Base-by-base conservation (phyloP, 2,329 filamentous ascomycete genomes). In the Alternaria sp. region DNA sequence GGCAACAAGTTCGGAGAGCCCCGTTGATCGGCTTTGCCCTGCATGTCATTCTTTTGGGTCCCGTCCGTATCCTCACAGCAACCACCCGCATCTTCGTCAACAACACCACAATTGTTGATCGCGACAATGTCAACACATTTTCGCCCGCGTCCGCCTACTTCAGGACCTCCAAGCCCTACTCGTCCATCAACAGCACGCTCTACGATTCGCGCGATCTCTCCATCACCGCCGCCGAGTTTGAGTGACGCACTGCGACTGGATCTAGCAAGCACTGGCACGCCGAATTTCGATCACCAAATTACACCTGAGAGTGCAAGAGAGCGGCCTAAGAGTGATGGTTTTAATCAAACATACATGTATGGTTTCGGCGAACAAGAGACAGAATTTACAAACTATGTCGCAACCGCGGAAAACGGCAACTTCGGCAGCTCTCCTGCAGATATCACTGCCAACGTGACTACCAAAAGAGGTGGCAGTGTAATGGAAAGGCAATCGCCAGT, bases 161-260 rank as follows among this genome's bases (percentile, higher is more conserved):
- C 56, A 38, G 56, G 50, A 3, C 64, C 55, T 57, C 66, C 57
- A 12, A 64, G 58, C 2, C 71, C 71, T 4, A 46, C 53, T 1
- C 66, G 67, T 20, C 71, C 72, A 12, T 52, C 62, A 28, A 73
- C 66, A 20, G 60, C 66, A 25, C 62, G 62, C 55, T 74, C 68
- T 0, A 76, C 73, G 3, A 74, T 76, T 45, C 71, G 73, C 25
- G 65, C 66, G 30, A 70, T 76, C 28, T 65, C 70, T 9, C 72
- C 73, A 9, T 75, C 72, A 12, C 73, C 72, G 12, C 60, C 66
- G 9, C 61, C 65, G 3, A 69, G 64, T 16, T 27, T 54, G 50
- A 52, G 27, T 34, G 64, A 63, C 9, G 65, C 57, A 10, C 45
- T 63, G 18, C 43, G 46, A 10, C 36, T 25, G 2, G 59, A 64